A percentile compares a stretch with the other conserved stretches of the same genome.
Evolutionary conservation across 495 filamentous ascomycete species (phyloP).

Genomic region (Daldinia vernicosa): DNA sequence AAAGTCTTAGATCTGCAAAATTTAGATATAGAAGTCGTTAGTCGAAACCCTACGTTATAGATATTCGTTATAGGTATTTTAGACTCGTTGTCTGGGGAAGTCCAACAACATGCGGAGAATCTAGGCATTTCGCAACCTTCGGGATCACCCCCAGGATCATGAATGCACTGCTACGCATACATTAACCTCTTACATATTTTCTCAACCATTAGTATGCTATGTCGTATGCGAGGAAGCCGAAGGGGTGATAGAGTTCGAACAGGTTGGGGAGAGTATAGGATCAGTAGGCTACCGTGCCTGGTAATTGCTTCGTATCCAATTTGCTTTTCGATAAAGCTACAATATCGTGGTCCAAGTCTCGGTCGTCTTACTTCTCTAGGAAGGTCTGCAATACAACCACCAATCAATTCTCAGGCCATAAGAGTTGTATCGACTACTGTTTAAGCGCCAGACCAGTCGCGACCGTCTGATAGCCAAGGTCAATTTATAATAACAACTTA

Average conservation of each 20-base stretch:
- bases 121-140: neutral
- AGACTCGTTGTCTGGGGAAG: constrained; percentile 11
- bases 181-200: neutral
- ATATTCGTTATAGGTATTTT: neutral
- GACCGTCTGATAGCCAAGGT: constrained; percentile 11
- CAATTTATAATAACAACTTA: constrained; percentile 5
- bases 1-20: neutral
- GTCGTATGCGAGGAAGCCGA: constrained; percentile 13
- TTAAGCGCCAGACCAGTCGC: constrained; percentile 19
- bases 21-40: neutral
- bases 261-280: neutral
- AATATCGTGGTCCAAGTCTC: constrained; percentile 25
- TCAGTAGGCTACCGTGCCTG: constrained; percentile 14
- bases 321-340: constrained; percentile 11
- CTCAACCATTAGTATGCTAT: neutral
- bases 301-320: constrained; percentile 24
- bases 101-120: constrained; percentile 18
- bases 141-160: constrained; percentile 22
- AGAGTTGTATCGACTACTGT: constrained; percentile 20
- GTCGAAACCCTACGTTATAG: neutral
- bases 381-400: constrained; percentile 36
- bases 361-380: constrained; percentile 44
- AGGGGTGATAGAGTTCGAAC: constrained; percentile 7
- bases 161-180: constrained; percentile 19
- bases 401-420: constrained; percentile 12